A percentile compares a stretch with the other conserved stretches of the same genome.
phyloP scores from a whole-genome alignment of 2,329 filamentous ascomycete species.

The Aspergillus phoenicis region DNA sequence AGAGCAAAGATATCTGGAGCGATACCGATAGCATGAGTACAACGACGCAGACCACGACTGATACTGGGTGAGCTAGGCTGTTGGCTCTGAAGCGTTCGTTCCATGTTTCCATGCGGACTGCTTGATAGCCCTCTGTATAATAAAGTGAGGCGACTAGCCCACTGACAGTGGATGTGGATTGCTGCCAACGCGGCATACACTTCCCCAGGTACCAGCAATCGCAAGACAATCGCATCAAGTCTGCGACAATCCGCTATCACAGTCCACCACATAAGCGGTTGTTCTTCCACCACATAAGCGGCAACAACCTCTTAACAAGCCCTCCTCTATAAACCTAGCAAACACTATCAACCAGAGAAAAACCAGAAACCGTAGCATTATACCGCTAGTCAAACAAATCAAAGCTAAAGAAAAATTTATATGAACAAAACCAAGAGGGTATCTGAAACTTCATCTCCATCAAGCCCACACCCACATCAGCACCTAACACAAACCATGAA shows the following conservation, averaged over 20 bases:
- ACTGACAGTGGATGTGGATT: neutral
- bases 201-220: neutral
- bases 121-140: neutral
- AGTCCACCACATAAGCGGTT: no score
- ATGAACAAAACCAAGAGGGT: constrained; percentile 16
- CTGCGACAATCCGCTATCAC: neutral
- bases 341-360: neutral
- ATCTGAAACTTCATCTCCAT: constrained; percentile 14
- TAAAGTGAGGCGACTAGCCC: neutral
- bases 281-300: no score
- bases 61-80: constrained; percentile 17
- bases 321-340: no score
- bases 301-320: neutral
- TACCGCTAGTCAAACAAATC: neutral
- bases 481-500: neutral
- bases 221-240: neutral
- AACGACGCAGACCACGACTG: constrained; percentile 29
- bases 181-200: neutral
- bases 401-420: no score
- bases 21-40: constrained; percentile 55
- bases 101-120: neutral
- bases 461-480: neutral
- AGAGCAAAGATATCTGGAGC: constrained; percentile 87
- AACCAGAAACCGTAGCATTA: neutral
- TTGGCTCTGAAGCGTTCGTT: no score